Base-by-base conservation (phyloP, 176 grass and related monocot genomes). In the Avena insularis region DNA sequence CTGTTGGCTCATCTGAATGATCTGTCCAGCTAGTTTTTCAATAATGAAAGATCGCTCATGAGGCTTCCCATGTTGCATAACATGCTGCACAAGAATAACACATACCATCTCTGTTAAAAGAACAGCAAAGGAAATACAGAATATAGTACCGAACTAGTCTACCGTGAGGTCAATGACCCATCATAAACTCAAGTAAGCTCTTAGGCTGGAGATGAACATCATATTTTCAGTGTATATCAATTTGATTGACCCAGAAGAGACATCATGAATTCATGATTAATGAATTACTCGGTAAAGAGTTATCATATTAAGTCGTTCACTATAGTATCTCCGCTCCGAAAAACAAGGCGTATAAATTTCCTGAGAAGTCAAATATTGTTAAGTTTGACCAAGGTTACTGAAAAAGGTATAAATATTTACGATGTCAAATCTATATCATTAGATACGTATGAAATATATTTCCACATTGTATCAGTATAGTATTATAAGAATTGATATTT, bases 1-100 rank as follows among this genome's bases (percentile, higher is more conserved):
- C 85, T 98, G 95, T 81, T 95, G 91, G 82, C 95, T 98, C 95
- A 98, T 98, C 83, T 95, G 93, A 89, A 98, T 94, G 75, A 98
- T 98, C 83, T 95, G 91, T 51, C 95, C 95, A 84, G 95, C 93
- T 86, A 98, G 78, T 83, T 98, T 91, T 78, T 95, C 85, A 83
- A 98, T 95, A 79, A 98, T 95, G 61, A 90, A 64, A 55, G 95
- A 90, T 68, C 95, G 84, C 54, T 98, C 95, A 15, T 90, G 83
- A 81, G 93, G 86, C 74, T 98, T 98, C 21, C 95, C 95, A 46
- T 98, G 93, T 80, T 98, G 93, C 86, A 98, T 85, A 86, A 98
- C 95, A 89, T 98, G 95, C 95, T 98, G 87, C 60, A 83, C 63
- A 82, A 75, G 57, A 35, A 75, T 49, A 45, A 74, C n/a, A 81